Evolutionary conservation across 1,139 yeast genomes (phyloP), one percentile per base, ranked within the genome.

Genomic region (Kodamaea plutei): DNA sequence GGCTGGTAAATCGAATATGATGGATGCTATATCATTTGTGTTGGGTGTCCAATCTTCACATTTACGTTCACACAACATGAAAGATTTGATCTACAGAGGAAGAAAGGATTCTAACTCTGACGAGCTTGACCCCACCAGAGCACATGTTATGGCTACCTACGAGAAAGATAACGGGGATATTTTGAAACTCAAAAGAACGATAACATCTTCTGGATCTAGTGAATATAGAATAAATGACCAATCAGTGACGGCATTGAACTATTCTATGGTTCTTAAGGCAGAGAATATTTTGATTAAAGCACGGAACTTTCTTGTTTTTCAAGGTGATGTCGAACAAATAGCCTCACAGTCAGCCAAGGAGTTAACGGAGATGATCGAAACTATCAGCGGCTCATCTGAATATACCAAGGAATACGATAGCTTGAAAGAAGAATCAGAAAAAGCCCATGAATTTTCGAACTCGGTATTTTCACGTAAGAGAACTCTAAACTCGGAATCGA

Each of bases 11-110:
- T 84, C 95, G 28, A 91, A 91, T 50, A 82, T 89, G 89, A 89
- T 89, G 97, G 97, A 89, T 55, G 97, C 97, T 26, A 88, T 89
- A 11, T 87, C 96, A 2, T 91, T 91, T 53, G 98, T 91, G 9
- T 68, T 93, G 20, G 99, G 99, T 13, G 79, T 91, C 30, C 69
- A 83, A 45, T 76, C 93, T 11, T 63, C 71, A 19, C 91, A 84
- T 38, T 64, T 93, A 39, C 72, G 99, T 46, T 85, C 96, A 2
- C 65, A 72, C 16, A 76, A 77, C 36, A 58, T 87, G 45, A 75
- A 69, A 34, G 96, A 89, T 44, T 69, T 91, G 50, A 76, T 91
- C 3, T 88, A 88, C 50, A 70, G 96, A 41, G 95, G 94, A 4
- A 61, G 81, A 13, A 53, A 43, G 4, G 52, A 39, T 4, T n/a